Percentiles rank a stretch among this genome's conserved stretches.
Evolutionary conservation across 78 protist species (phyloP).

Genomic region (Capsaspora owczarzaki): DNA sequence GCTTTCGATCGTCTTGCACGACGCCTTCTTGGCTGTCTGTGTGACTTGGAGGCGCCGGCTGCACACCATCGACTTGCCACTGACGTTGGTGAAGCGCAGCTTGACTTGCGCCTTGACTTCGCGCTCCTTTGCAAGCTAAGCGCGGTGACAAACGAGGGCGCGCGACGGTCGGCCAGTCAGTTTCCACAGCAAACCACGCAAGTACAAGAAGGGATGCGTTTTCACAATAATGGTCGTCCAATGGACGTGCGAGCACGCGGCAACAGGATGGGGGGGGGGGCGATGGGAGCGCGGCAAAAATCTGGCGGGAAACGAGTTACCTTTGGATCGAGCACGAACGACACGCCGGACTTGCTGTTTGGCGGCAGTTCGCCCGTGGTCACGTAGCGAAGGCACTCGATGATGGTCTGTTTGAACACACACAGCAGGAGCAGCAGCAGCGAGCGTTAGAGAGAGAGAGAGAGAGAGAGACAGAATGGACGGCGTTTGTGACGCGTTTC

Average conservation of each 20-base stretch:
- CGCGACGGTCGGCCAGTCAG: too few relatives aligned
- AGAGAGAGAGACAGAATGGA: too few relatives aligned
- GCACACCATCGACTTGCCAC: conserved; percentile 10
- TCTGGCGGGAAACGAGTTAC: too few relatives aligned
- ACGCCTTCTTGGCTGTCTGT: conserved; percentile 5
- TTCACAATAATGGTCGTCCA: too few relatives aligned
- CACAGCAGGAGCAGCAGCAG: background rate
- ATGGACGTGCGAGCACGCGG: too few relatives aligned
- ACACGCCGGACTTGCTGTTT: conserved; percentile 61
- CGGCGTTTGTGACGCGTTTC: too few relatives aligned
- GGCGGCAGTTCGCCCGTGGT: conserved; percentile 94
- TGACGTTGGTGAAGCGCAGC: conserved; percentile 50
- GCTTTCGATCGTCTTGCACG: background rate
- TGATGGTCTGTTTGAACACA: conserved; percentile 72
- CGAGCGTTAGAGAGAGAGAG: too few relatives aligned
- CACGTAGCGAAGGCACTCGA: conserved; percentile 84
- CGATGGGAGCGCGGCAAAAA: too few relatives aligned
- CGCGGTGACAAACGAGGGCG: too few relatives aligned
- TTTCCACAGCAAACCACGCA: too few relatives aligned
- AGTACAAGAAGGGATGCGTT: too few relatives aligned
- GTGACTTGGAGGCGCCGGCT: conserved; percentile 31
- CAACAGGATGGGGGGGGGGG: too few relatives aligned
- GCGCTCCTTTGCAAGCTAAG: conserved; percentile 41
- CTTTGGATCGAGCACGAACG: conserved; percentile 86
- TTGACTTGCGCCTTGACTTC: conserved; percentile 86